phyloP scores from a whole-genome alignment of 78 protist genomes.

The Bodo saltans region DNA sequence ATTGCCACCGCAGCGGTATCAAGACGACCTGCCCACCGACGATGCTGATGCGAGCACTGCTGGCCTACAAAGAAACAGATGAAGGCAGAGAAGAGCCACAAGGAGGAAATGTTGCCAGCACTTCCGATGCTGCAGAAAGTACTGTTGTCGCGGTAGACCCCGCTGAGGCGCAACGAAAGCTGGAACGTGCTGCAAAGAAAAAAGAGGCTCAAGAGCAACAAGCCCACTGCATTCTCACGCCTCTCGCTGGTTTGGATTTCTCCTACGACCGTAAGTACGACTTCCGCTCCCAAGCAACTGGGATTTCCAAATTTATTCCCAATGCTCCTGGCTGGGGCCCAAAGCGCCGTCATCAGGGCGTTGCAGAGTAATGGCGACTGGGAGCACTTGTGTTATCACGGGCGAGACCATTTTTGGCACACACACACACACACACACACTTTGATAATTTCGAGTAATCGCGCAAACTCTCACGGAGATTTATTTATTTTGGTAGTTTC shows the following conservation, averaged over 20 bases:
- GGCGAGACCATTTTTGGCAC: no score
- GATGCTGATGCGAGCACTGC: slow-evolving; percentile 36
- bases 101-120: background rate
- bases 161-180: no score
- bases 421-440: no score
- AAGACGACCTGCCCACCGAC: slow-evolving; percentile 62
- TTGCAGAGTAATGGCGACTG: background rate
- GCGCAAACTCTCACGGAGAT: no score
- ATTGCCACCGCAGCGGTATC: slow-evolving; percentile 43
- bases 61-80: background rate
- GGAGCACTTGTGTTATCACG: no score
- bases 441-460: no score
- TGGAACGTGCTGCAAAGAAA: no score
- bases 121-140: background rate
- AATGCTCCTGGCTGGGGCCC: background rate
- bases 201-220: no score
- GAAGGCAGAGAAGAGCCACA: background rate
- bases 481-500: no score
- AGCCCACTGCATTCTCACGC: no score
- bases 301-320: background rate
- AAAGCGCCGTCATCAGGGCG: background rate
- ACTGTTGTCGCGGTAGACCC: background rate
- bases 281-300: background rate
- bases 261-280: background rate
- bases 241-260: no score